Percentiles rank a stretch among this genome's conserved stretches.
Conservation (phyloP, 2,329 filamentous ascomycete genomes). For the Cladobotryum protrusum region DNA sequence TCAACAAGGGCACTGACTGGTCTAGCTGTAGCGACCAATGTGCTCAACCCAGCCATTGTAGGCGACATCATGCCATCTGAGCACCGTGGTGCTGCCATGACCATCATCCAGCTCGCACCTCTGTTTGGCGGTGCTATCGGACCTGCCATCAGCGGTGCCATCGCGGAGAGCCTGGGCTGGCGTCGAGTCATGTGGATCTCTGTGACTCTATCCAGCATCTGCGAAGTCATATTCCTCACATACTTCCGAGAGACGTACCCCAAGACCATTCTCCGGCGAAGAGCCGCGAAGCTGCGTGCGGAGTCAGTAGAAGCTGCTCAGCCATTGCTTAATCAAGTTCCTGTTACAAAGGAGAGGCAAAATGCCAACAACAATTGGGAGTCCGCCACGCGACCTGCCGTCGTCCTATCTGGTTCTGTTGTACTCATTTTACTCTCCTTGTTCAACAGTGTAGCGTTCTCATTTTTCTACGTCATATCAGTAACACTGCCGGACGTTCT, state of each 20-base stretch:
- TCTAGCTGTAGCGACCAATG: conserved; percentile 56
- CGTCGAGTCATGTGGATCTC: conserved; percentile 46
- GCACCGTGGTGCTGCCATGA: conserved; percentile 53
- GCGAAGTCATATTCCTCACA: conserved; percentile 45
- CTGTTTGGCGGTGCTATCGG: conserved; percentile 52
- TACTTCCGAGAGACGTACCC: conserved; percentile 57
- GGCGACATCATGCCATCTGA: conserved; percentile 57
- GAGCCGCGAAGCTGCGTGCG: conserved; percentile 4
- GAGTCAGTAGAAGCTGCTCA: neutral
- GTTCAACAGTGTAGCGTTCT: conserved; percentile 42
- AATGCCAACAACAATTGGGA: conserved; percentile 16
- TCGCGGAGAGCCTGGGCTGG: conserved; percentile 52
- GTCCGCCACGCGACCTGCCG: conserved; percentile 40
- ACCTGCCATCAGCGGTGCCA: conserved; percentile 47
- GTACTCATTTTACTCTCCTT: conserved; percentile 46
- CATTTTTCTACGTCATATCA: conserved; percentile 48
- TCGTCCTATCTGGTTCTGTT: conserved; percentile 42
- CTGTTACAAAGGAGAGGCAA: neutral
- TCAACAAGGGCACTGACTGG: conserved; percentile 53
- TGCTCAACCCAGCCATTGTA: conserved; percentile 57
- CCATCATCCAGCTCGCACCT: conserved; percentile 49
- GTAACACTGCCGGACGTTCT: conserved; percentile 48
- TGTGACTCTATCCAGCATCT: conserved; percentile 39
- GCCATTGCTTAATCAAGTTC: neutral
- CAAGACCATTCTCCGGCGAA: conserved; percentile 44